phyloP scores from a whole-genome alignment of 2,329 filamentous ascomycete species.

The Xylariaceae sp. region DNA sequence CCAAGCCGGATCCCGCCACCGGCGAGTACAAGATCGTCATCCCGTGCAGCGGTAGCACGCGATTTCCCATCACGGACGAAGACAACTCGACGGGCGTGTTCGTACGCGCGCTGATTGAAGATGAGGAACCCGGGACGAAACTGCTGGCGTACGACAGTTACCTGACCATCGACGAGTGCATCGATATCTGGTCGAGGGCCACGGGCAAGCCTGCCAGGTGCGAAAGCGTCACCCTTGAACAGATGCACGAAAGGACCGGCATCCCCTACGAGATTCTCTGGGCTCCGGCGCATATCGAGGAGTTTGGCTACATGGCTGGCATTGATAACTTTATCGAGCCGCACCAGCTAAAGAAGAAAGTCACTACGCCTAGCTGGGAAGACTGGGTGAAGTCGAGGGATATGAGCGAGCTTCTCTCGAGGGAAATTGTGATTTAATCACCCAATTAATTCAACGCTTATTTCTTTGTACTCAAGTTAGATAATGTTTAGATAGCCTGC shows the following conservation, averaged over 20 bases:
- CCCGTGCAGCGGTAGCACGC: conserved; percentile 20
- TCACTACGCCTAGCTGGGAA: conserved; percentile 27
- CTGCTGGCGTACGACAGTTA: conserved; percentile 41
- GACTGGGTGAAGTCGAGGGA: conserved; percentile 26
- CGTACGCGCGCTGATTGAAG: conserved; percentile 38
- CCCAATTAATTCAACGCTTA: background rate
- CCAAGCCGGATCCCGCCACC: conserved; percentile 23
- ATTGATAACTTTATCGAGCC: conserved; percentile 35
- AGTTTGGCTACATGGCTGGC: conserved; percentile 37
- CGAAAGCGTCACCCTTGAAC: conserved; percentile 26
- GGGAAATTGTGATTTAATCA: conserved; percentile 1
- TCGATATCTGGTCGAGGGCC: conserved; percentile 32
- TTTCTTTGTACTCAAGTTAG: background rate
- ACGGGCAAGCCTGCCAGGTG: conserved; percentile 34
- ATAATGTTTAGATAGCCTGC: background rate
- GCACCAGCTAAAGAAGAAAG: conserved; percentile 32
- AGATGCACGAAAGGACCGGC: conserved; percentile 32
- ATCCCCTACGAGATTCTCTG: conserved; percentile 30
- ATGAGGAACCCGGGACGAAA: conserved; percentile 35
- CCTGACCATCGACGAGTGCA: conserved; percentile 29
- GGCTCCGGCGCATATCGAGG: conserved; percentile 12
- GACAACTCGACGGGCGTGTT: conserved; percentile 37
- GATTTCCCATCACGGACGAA: conserved; percentile 37
- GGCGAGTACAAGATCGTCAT: conserved; percentile 31
- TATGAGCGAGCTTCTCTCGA: conserved; percentile 9